phyloP scores from a whole-genome alignment of 2,329 filamentous ascomycete genomes.

The Ophiostoma sp. region DNA sequence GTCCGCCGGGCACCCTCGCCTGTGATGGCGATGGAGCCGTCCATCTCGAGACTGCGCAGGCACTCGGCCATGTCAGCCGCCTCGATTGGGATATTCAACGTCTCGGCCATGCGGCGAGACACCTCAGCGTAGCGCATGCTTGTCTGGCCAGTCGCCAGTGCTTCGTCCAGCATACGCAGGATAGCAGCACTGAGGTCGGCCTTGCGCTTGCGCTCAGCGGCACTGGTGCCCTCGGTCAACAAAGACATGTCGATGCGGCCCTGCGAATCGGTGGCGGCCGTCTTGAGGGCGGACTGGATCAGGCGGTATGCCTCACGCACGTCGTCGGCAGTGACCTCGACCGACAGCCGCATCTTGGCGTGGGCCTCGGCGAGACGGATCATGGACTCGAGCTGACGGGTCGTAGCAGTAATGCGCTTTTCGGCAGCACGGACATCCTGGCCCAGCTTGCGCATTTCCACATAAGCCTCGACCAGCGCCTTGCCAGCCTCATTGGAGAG shows the following conservation, averaged over 20 bases:
- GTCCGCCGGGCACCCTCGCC: slow-evolving; percentile 81
- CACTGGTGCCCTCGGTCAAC: slow-evolving; percentile 87
- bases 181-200: slow-evolving; percentile 80
- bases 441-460: slow-evolving; percentile 90
- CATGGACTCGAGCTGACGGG: slow-evolving; percentile 95
- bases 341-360: slow-evolving; percentile 88
- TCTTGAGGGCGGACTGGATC: slow-evolving; percentile 91
- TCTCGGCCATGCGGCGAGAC: slow-evolving; percentile 64
- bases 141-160: slow-evolving; percentile 59
- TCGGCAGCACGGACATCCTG: slow-evolving; percentile 81
- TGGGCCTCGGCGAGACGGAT: slow-evolving; percentile 94
- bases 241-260: slow-evolving; percentile 96
- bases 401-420: slow-evolving; percentile 95
- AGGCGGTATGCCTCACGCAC: slow-evolving; percentile 87
- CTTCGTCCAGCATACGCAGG: slow-evolving; percentile 71
- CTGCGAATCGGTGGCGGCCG: slow-evolving; percentile 87
- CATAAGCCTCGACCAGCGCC: slow-evolving; percentile 80
- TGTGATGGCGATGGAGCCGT: slow-evolving; percentile 71
- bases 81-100: slow-evolving; percentile 66
- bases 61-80: slow-evolving; percentile 75
- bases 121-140: slow-evolving; percentile 75
- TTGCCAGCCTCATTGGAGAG: slow-evolving; percentile 75
- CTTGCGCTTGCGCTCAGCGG: slow-evolving; percentile 75
- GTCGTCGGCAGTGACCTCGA: slow-evolving; percentile 70
- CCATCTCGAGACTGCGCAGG: slow-evolving; percentile 72